These are phyloP conservation scores for Bolboschoenus planiculmis DNA, from an alignment of 176 grass and related monocot genomes.

Conservation along the genomic window DNA sequence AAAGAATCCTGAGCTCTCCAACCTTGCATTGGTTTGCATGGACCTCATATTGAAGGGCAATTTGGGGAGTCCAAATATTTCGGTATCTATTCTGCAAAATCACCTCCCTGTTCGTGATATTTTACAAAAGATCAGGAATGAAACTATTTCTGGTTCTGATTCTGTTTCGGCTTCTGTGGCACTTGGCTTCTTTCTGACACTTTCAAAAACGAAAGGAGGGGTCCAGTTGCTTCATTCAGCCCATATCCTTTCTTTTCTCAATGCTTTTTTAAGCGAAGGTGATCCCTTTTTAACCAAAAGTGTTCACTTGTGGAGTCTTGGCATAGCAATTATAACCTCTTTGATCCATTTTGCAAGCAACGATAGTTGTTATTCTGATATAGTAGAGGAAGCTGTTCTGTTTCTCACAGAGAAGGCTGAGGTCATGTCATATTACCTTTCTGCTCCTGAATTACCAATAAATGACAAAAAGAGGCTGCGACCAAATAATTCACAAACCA, in stretches of 20 bases:
- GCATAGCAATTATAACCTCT: constrained; percentile 58
- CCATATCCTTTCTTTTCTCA: constrained; percentile 72
- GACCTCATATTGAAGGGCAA: constrained; percentile 71
- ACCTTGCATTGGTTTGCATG: constrained; percentile 61
- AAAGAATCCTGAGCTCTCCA: constrained; percentile 50
- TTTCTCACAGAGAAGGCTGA: constrained; percentile 65
- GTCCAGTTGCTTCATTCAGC: constrained; percentile 68
- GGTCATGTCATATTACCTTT: constrained; percentile 68
- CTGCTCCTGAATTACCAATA: constrained; percentile 44
- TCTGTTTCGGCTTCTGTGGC: constrained; percentile 37
- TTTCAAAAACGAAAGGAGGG: constrained; percentile 76
- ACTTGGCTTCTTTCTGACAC: constrained; percentile 76
- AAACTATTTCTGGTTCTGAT: not conserved
- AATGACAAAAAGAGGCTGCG: constrained; percentile 50
- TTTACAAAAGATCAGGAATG: constrained; percentile 54
- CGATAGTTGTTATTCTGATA: constrained; percentile 43
- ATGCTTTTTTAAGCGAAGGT: constrained; percentile 41
- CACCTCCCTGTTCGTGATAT: constrained; percentile 60
- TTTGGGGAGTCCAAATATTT: constrained; percentile 44
- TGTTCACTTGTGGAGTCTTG: constrained; percentile 52
- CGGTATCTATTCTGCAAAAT: constrained; percentile 62
- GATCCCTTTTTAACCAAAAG: constrained; percentile 43
- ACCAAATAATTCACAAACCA: constrained; percentile 44
- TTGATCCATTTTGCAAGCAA: constrained; percentile 62
- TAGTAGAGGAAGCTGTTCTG: constrained; percentile 38